Conservation (phyloP, 106 monocot genomes). For the Vanilla planifolia region DNA sequence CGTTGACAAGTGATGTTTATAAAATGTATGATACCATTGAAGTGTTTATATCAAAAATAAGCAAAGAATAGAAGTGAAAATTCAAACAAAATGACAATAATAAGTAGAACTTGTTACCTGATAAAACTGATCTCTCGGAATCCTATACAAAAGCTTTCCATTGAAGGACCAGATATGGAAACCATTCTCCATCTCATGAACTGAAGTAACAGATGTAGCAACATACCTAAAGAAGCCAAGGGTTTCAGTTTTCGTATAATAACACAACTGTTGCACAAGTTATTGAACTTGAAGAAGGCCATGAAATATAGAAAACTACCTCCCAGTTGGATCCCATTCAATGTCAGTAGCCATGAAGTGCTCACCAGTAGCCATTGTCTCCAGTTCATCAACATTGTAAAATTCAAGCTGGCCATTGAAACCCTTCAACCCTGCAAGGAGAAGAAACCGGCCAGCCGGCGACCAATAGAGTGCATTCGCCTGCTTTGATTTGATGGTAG, state of each 20-base stretch:
- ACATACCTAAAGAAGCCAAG: slow-evolving; percentile 48
- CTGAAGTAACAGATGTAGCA: slow-evolving; percentile 74
- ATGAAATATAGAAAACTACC: slow-evolving; percentile 21
- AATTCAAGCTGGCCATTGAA: slow-evolving; percentile 95
- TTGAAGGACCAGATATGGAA: slow-evolving; percentile 92
- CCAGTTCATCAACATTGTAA: slow-evolving; percentile 89
- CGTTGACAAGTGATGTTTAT: too few species aligned
- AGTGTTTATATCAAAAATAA: too few species aligned
- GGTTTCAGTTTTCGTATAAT: too few species aligned
- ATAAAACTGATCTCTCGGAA: slow-evolving; percentile 75
- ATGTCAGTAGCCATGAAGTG: slow-evolving; percentile 96
- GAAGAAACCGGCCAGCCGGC: slow-evolving; percentile 65
- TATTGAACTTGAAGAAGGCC: neutral
- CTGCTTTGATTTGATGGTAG: slow-evolving; percentile 83
- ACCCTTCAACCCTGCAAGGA: slow-evolving; percentile 85
- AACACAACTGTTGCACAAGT: too few species aligned
- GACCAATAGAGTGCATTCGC: slow-evolving; percentile 95
- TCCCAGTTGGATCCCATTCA: slow-evolving; percentile 94
- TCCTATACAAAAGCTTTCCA: slow-evolving; percentile 78
- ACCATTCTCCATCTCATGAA: slow-evolving; percentile 97
- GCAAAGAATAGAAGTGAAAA: too few species aligned
- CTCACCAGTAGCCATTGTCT: slow-evolving; percentile 87
- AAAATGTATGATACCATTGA: too few species aligned
- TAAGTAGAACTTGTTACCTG: slow-evolving; percentile 35
- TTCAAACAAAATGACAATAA: neutral